Evolutionary conservation across 139 green algal species (phyloP), one percentile per base, ranked within the genome.

Genomic region (Haematococcus lacustris): DNA sequence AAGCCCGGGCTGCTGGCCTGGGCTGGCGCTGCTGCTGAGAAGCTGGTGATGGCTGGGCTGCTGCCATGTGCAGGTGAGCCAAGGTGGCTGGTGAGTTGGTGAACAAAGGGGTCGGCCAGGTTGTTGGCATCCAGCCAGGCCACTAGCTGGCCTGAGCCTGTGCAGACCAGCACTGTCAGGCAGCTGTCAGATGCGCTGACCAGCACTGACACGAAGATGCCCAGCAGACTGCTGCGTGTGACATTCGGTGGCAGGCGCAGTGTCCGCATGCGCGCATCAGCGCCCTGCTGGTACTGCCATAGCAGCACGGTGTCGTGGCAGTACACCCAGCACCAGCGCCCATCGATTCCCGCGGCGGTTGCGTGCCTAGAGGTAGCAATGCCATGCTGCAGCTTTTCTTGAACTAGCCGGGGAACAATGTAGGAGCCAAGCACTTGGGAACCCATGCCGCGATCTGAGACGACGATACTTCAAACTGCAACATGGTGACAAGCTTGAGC

Each of bases 81-180:
- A 4, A 66, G 4, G 0, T 5, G 23, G 1, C 38, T 17, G 4
- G 62, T 38, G 33, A 83, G 34, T 64, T 78, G 73, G 9, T 71
- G 60, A 43, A 66, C 51, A 25, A 72, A 40, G n/a, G 78, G 78
- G 5, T 73, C 50, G 0, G 70, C n/a, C 3, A 76, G 66, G 43
- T 84, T 60, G 60, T 78, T 70, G 1, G 70, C 74, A 65, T 84
- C 78, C 37, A 84, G 47, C 78, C 78, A 84, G 1, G 62, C 51
- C 23, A 66, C 67, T 28, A 84, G 39, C 9, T 37, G 32, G 1
- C 78, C 78, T 30, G 43, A n/a, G 21, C 37, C 35, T 35, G 68
- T 71, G 51, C 74, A 80, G 23, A 78, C 50, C 1, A 76, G 60
- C 1, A 80, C 74, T 1, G 66, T 75, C 30, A 77, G 28, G 2